A percentile compares a stretch with the other conserved stretches of the same genome.
phyloP scores from a whole-genome alignment of 495 filamentous ascomycete species.

The Letharia lupina region DNA sequence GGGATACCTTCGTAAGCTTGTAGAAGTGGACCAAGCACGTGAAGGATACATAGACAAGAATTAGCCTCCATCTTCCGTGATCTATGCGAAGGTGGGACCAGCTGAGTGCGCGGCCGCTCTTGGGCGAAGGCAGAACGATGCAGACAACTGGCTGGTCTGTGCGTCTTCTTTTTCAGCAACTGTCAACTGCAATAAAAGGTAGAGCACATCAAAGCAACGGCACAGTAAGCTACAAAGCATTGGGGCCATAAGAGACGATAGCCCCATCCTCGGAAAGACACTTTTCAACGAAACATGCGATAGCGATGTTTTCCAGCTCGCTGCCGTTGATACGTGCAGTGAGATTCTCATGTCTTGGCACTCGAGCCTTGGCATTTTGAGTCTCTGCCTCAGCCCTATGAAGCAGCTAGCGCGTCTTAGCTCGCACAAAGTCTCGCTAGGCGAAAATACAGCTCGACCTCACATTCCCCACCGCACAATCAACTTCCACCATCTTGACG shows the following conservation, averaged over 20 bases:
- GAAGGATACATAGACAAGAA: not conserved
- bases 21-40: not conserved
- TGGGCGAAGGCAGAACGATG: not conserved
- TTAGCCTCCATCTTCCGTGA: not conserved
- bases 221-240: not conserved
- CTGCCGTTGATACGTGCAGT: no score
- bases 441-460: conserved; percentile 10
- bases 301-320: no score
- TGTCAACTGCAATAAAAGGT: not conserved
- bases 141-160: not conserved
- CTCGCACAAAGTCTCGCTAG: conserved; percentile 16
- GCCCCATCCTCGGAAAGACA: no score
- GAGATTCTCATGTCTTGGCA: not conserved
- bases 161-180: not conserved
- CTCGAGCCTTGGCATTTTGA: not conserved
- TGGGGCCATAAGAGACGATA: no score
- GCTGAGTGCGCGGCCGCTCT: not conserved
- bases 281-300: no score
- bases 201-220: not conserved
- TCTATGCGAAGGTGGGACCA: not conserved
- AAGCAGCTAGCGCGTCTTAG: conserved; percentile 13
- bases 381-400: conserved; percentile 5
- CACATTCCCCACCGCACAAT: not conserved
- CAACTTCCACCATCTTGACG: conserved; percentile 30
- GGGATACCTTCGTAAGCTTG: no score